Conservation (phyloP, 192 early-diverging fungal species). For the Paraglomus occultum region DNA sequence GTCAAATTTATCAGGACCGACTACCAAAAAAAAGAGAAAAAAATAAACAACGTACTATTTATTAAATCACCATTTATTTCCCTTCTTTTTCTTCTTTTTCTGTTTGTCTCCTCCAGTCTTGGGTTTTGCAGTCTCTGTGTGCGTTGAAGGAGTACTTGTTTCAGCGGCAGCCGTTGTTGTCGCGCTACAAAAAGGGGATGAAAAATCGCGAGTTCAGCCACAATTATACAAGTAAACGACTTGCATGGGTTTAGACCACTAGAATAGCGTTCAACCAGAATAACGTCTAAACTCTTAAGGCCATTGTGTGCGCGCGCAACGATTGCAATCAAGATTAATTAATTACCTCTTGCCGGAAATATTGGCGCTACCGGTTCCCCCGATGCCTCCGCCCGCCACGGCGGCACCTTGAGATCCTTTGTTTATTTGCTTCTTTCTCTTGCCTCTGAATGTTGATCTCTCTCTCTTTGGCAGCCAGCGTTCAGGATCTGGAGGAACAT, state of each 20-base stretch:
- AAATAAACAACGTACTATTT: no score
- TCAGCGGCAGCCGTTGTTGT: neutral
- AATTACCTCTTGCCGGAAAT: constrained; percentile 48
- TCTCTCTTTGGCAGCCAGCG: constrained; percentile 72
- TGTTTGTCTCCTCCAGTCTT: constrained; percentile 16
- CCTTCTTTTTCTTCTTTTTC: constrained; percentile 34
- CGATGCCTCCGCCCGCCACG: constrained; percentile 65
- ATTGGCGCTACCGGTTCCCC: constrained; percentile 70
- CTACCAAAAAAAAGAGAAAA: constrained; percentile 33
- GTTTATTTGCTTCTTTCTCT: constrained; percentile 50
- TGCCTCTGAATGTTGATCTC: constrained; percentile 52
- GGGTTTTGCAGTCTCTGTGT: neutral
- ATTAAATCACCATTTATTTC: constrained; percentile 7
- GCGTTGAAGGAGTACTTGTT: neutral
- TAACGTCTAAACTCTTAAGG: neutral
- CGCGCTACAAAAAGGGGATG: neutral
- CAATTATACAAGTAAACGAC: neutral
- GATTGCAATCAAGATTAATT: neutral
- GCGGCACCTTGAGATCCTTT: constrained; percentile 64
- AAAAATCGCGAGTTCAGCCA: neutral
- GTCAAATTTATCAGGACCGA: constrained; percentile 35
- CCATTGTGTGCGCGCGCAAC: neutral
- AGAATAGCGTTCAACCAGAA: neutral
- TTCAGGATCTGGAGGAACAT: constrained; percentile 58
- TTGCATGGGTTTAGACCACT: neutral